These are phyloP conservation scores for Colletotrichum cordylinicola DNA, from an alignment of 2,329 filamentous ascomycete species.

Conservation along the genomic window DNA sequence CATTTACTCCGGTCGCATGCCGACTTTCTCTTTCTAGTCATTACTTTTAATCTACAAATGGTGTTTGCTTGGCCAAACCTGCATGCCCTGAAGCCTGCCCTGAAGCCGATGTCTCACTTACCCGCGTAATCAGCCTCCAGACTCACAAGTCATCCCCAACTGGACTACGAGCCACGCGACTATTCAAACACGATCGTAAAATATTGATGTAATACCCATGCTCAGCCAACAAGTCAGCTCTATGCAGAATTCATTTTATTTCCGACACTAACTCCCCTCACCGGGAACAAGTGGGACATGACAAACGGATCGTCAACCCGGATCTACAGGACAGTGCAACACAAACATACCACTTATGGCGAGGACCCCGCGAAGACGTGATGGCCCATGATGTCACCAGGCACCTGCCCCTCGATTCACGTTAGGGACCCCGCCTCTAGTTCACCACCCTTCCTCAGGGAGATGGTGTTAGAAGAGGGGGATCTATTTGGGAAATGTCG, in stretches of 20 bases:
- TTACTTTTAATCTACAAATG: not conserved
- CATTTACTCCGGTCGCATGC: not conserved
- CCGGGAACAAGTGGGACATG: not conserved
- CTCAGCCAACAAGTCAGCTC: not conserved
- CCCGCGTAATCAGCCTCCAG: not conserved
- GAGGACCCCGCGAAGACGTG: not conserved
- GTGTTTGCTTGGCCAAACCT: not conserved
- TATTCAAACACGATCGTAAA: not conserved
- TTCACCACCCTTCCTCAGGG: not conserved
- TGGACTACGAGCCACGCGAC: too few species aligned
- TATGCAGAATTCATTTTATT: not conserved
- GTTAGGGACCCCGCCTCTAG: not conserved
- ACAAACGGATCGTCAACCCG: not conserved
- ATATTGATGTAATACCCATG: not conserved
- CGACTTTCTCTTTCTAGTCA: not conserved
- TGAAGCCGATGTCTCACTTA: not conserved
- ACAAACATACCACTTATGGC: not conserved
- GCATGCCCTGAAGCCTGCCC: not conserved
- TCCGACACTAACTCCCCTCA: not conserved
- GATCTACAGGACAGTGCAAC: not conserved
- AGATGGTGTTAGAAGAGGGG: not conserved
- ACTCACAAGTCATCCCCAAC: not conserved
- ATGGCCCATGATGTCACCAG: constrained; percentile 13
- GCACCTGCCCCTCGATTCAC: not conserved
- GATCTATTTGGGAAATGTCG: not conserved